These are phyloP conservation scores for Selaginella tamariscina DNA, from an alignment of 75 land plant species.

Conservation along the genomic window DNA sequence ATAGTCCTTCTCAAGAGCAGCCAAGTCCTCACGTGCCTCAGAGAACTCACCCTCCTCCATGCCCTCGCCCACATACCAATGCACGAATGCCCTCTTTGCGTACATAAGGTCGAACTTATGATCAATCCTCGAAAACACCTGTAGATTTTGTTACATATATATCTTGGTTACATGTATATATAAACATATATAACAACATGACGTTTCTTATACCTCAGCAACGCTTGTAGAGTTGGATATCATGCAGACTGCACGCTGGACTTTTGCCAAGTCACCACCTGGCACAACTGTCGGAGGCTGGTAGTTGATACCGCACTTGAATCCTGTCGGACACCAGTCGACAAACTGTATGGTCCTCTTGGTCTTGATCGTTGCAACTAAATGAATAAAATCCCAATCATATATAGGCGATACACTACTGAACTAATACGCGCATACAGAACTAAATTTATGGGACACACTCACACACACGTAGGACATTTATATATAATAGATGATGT, in stretches of 20 bases:
- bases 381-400: no score
- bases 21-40: not conserved
- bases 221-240: not conserved
- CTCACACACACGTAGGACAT: no score
- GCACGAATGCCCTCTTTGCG: not conserved
- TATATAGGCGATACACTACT: no score
- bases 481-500: no score
- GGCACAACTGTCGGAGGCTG: not conserved
- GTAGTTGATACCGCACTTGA: slow-evolving; percentile 1
- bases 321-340: not conserved
- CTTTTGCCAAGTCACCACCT: not conserved
- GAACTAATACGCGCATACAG: no score
- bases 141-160: no score
- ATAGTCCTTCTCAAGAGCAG: not conserved
- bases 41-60: not conserved
- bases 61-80: not conserved
- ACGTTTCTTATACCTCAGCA: no score
- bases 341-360: not conserved
- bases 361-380: not conserved
- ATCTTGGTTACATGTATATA: no score
- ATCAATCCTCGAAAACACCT: not conserved
- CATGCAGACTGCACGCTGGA: not conserved
- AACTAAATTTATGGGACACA: no score
- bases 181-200: no score
- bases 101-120: not conserved